These are phyloP conservation scores for Colletotrichum lini DNA, from an alignment of 2,329 filamentous ascomycete genomes.

Conservation along the genomic window DNA sequence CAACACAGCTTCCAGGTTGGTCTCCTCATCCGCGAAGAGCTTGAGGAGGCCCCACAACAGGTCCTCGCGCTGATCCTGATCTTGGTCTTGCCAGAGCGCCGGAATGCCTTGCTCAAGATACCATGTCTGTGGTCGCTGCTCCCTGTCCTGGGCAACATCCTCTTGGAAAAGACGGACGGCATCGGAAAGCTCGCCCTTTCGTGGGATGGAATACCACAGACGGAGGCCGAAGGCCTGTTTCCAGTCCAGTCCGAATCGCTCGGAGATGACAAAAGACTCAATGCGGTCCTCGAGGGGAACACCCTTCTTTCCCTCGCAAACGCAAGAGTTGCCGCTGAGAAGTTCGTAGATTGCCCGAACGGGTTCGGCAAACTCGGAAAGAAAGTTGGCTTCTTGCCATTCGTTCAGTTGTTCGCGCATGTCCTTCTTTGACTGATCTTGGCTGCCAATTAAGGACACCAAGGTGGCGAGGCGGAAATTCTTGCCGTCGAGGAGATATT, in stretches of 20 bases:
- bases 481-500: conserved; percentile 79
- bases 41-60: conserved; percentile 90
- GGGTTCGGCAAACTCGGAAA: conserved; percentile 88
- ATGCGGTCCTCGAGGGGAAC: conserved; percentile 84
- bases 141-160: conserved; percentile 79
- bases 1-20: conserved; percentile 78
- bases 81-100: conserved; percentile 72
- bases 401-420: conserved; percentile 85
- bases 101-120: conserved; percentile 74
- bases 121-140: conserved; percentile 81
- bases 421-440: conserved; percentile 77
- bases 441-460: conserved; percentile 84
- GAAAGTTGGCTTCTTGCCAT: conserved; percentile 86
- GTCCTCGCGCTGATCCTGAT: conserved; percentile 76
- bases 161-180: conserved; percentile 82
- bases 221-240: conserved; percentile 92
- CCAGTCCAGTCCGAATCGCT: conserved; percentile 91
- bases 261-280: conserved; percentile 84
- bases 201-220: conserved; percentile 86
- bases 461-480: conserved; percentile 90
- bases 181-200: conserved; percentile 77
- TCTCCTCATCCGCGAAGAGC: conserved; percentile 76
- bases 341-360: conserved; percentile 92
- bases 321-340: conserved; percentile 87
- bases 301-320: conserved; percentile 82